Base-by-base conservation (phyloP, 2,329 filamentous ascomycete genomes). In the Hypoxylon sp. region DNA sequence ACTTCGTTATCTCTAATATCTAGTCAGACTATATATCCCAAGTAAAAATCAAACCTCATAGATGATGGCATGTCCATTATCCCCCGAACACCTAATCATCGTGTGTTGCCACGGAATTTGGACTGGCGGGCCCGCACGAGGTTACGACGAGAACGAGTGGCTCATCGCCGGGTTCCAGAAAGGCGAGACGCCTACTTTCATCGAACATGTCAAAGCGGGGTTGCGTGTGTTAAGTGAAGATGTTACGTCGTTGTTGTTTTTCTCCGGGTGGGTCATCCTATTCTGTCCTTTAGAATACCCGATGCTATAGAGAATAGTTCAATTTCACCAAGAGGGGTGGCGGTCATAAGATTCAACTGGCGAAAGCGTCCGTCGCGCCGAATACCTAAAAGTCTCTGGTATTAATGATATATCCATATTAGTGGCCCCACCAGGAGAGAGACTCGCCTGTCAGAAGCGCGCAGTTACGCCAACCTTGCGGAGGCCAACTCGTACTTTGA, bases 41-140 rank as follows among this genome's bases (percentile, higher is more conserved):
- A 55, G 8, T 26, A 3, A 39, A 22, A 8, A n/a, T n/a, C n/a
- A 15, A 7, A 13, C 7, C 15, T 8, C 26, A n/a, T 6, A 54
- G 41, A 37, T 2, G 30, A 17, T 6, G 17, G 63, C 57, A 58
- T 17, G 22, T 2, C n/a, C 4, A 1, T 43, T 41, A 13, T 60
- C 55, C 0, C 78, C 79, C 26, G 77, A 76, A 4, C 84, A 91
- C 67, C 83, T 96, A 10, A 86, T 96, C 53, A 79, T 96, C 49
- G 90, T 96, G 52, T 95, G 92, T 80, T 94, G 93, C 75, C 93
- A 97, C 78, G 91, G 88, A 26, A 92, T 94, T 60, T 96, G 91
- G 83, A 78, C 82, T 13, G 88, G 88, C 24, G 87, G 88, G 0
- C 79, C 82, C 1, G 76, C 78, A 1, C 76, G 77, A 1, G 88